Evolutionary conservation across 2,329 filamentous ascomycete species (phyloP).

Genomic region (Ilyonectria sp.): DNA sequence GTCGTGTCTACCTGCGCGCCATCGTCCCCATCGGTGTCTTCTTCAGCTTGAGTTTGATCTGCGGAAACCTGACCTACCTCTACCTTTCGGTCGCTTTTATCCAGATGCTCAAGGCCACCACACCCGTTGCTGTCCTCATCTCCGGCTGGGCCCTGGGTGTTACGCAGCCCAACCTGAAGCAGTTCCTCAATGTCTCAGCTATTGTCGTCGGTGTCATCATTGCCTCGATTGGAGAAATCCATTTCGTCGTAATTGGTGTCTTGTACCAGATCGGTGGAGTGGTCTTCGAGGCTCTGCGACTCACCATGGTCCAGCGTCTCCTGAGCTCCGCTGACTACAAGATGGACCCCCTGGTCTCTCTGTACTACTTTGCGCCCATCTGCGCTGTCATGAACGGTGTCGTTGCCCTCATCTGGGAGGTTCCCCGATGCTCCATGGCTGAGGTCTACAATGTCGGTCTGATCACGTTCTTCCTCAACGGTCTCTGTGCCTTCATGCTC

Average conservation of each 20-base stretch:
- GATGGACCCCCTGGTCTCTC: conserved; percentile 91
- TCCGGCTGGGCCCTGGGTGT: conserved; percentile 91
- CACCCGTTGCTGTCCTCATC: conserved; percentile 91
- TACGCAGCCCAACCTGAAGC: conserved; percentile 85
- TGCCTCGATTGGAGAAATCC: conserved; percentile 95
- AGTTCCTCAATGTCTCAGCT: conserved; percentile 92
- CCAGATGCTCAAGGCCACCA: conserved; percentile 99
- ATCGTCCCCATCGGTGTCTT: conserved; percentile 96
- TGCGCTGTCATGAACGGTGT: conserved; percentile 86
- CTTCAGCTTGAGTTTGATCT: conserved; percentile 96
- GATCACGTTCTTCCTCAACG: conserved; percentile 81
- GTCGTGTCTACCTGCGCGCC: conserved; percentile 90
- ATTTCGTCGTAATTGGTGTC: conserved; percentile 87
- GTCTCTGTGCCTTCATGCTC: conserved; percentile 82
- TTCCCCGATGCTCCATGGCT: conserved; percentile 77
- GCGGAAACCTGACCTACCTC: conserved; percentile 94
- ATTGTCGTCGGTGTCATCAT: conserved; percentile 97
- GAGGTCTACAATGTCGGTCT: conserved; percentile 83
- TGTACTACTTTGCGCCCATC: conserved; percentile 91
- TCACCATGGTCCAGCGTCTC: conserved; percentile 88
- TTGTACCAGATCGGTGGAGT: conserved; percentile 85
- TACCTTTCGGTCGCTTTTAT: conserved; percentile 98
- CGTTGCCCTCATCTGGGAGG: conserved; percentile 81
- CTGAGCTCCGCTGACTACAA: conserved; percentile 89
- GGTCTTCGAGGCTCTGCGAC: conserved; percentile 84